Conservation (phyloP, 2,329 filamentous ascomycete genomes). For the Aspergillus ustus region DNA sequence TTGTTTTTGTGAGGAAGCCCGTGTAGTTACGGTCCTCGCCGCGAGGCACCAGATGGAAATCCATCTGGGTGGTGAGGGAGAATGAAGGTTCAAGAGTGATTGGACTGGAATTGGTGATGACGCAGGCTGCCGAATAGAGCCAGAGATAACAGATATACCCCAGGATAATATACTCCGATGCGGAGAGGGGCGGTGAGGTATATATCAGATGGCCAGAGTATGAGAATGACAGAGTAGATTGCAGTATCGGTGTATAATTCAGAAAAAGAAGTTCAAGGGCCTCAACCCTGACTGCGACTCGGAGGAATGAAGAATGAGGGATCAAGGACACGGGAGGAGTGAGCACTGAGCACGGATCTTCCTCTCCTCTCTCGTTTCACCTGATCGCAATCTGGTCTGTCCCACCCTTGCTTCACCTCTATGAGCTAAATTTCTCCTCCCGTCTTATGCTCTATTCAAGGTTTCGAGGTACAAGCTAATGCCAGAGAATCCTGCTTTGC, state of each 20-base stretch:
- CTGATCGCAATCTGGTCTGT: not conserved
- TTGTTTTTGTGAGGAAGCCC: constrained; percentile 54
- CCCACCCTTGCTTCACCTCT: not conserved
- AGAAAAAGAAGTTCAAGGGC: not conserved
- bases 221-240: not conserved
- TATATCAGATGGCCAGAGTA: not conserved
- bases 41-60: constrained; percentile 49
- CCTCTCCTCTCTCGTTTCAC: not conserved
- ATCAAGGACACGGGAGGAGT: not conserved
- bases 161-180: not conserved
- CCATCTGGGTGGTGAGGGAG: constrained; percentile 34
- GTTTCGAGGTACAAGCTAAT: not conserved
- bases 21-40: constrained; percentile 52
- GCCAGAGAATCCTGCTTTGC: constrained; percentile 9
- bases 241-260: not conserved
- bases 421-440: not conserved
- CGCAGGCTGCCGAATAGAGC: constrained; percentile 10
- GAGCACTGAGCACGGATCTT: not conserved
- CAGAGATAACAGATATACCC: constrained; percentile 2
- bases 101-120: constrained; percentile 1
- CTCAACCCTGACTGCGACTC: not conserved
- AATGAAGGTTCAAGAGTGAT: not conserved
- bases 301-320: not conserved
- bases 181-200: not conserved
- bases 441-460: not conserved